These are phyloP conservation scores for Curvularia sp. DNA, from an alignment of 2,329 filamentous ascomycete species.

Conservation along the genomic window DNA sequence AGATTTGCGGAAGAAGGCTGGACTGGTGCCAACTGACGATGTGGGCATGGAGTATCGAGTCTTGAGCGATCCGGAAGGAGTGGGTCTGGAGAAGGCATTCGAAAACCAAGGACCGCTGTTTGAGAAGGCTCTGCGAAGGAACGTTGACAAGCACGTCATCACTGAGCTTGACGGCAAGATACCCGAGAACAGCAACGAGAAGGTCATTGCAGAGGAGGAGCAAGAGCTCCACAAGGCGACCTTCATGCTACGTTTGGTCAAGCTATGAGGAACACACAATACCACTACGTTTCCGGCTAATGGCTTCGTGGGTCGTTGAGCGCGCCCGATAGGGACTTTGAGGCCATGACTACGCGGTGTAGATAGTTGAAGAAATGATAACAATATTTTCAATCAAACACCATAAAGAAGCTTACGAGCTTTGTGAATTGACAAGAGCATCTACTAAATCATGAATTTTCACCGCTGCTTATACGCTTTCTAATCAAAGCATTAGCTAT, in stretches of 20 bases:
- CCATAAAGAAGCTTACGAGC: neutral
- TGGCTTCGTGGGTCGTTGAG: neutral
- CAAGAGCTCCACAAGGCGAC: slow-evolving; percentile 85
- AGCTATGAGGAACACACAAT: slow-evolving; percentile 59
- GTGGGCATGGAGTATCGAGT: slow-evolving; percentile 93
- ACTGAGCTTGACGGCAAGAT: slow-evolving; percentile 67
- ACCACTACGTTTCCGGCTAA: neutral
- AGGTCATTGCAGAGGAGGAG: slow-evolving; percentile 79
- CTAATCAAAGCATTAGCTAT: slow-evolving; percentile 8
- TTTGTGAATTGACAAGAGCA: neutral
- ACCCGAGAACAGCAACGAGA: slow-evolving; percentile 59
- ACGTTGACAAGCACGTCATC: slow-evolving; percentile 73
- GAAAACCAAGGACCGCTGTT: slow-evolving; percentile 71
- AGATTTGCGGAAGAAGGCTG: slow-evolving; percentile 90
- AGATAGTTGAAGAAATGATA: slow-evolving; percentile 26
- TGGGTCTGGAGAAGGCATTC: slow-evolving; percentile 76
- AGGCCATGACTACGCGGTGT: slow-evolving; percentile 5
- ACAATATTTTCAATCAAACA: slow-evolving; percentile 4
- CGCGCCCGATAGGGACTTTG: neutral
- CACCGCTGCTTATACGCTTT: slow-evolving; percentile 46
- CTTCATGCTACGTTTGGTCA: slow-evolving; percentile 77
- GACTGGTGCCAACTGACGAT: slow-evolving; percentile 88
- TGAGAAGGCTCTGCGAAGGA: slow-evolving; percentile 78
- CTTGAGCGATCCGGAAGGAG: slow-evolving; percentile 76
- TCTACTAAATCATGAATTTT: slow-evolving; percentile 4